Evolutionary conservation across 2,329 filamentous ascomycete genomes (phyloP).

Genomic region (Diaporthe caulivora): DNA sequence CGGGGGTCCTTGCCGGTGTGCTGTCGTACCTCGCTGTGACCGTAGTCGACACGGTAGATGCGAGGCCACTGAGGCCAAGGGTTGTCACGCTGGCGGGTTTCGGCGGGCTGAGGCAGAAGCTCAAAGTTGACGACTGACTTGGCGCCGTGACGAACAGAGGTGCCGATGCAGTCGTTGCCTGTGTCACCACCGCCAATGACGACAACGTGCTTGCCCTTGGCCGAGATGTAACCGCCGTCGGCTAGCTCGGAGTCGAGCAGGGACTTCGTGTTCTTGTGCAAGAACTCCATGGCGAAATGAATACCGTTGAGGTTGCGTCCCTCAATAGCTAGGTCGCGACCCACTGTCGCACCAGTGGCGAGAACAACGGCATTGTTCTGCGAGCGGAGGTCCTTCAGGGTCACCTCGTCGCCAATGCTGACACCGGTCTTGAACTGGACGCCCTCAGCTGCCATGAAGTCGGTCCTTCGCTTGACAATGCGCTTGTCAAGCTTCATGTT

Average conservation of each 20-base stretch:
- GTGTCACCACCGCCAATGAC: conserved; percentile 98
- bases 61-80: conserved; percentile 99
- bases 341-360: conserved; percentile 92
- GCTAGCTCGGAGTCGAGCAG: conserved; percentile 90
- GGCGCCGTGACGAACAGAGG: conserved; percentile 93
- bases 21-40: conserved; percentile 94
- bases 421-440: conserved; percentile 84
- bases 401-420: conserved; percentile 80
- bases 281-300: conserved; percentile 97
- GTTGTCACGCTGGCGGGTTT: conserved; percentile 92
- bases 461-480: conserved; percentile 92
- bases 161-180: conserved; percentile 98
- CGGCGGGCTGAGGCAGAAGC: conserved; percentile 90
- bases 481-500: conserved; percentile 99
- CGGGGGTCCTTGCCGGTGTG: conserved; percentile 97
- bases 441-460: conserved; percentile 94
- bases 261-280: conserved; percentile 98
- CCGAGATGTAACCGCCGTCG: conserved; percentile 90
- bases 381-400: conserved; percentile 78
- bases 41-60: conserved; percentile 98
- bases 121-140: conserved; percentile 98
- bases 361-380: conserved; percentile 88
- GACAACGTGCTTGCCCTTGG: conserved; percentile 94
- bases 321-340: conserved; percentile 91
- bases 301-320: conserved; percentile 90